These are phyloP conservation scores for Lepidium africanum DNA, from an alignment of 345 rosid species.

Conservation along the genomic window DNA sequence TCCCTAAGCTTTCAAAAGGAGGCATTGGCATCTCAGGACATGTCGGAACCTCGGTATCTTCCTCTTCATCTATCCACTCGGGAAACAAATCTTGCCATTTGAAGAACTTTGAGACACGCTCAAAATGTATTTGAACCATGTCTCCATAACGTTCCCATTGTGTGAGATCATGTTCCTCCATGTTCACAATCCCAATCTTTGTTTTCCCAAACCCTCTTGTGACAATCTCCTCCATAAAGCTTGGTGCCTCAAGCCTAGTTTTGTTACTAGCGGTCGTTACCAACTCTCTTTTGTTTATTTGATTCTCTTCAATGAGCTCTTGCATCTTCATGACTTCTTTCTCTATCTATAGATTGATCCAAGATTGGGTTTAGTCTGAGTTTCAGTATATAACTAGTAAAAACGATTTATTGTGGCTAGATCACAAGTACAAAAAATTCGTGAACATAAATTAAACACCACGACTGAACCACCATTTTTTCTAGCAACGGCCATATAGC, in stretches of 20 bases:
- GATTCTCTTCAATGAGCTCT: constrained; percentile 31
- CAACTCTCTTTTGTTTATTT: neutral
- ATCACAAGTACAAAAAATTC: too few species aligned
- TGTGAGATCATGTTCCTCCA: constrained; percentile 56
- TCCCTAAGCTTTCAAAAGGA: constrained; percentile 33
- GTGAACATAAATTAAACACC: too few species aligned
- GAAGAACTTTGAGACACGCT: constrained; percentile 50
- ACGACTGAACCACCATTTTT: too few species aligned
- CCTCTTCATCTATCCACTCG: constrained; percentile 98
- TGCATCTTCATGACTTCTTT: constrained; percentile 51
- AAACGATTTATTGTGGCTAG: too few species aligned
- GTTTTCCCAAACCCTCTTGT: constrained; percentile 32
- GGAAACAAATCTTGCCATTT: constrained; percentile 81
- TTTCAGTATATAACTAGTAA: neutral
- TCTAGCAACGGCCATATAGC: too few species aligned
- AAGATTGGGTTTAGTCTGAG: neutral
- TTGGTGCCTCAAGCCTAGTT: constrained; percentile 54
- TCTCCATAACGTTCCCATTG: constrained; percentile 64
- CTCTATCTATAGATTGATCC: constrained; percentile 29
- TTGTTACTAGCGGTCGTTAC: constrained; percentile 1
- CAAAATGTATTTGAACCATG: constrained; percentile 38
- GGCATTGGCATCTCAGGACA: constrained; percentile 96
- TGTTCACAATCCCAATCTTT: constrained; percentile 78
- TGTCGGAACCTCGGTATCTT: constrained; percentile 50
- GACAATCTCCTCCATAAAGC: constrained; percentile 44